Percentiles rank a stretch among this genome's conserved stretches.
phyloP scores from a whole-genome alignment of 2,329 filamentous ascomycete species.

The Beauveria australis region DNA sequence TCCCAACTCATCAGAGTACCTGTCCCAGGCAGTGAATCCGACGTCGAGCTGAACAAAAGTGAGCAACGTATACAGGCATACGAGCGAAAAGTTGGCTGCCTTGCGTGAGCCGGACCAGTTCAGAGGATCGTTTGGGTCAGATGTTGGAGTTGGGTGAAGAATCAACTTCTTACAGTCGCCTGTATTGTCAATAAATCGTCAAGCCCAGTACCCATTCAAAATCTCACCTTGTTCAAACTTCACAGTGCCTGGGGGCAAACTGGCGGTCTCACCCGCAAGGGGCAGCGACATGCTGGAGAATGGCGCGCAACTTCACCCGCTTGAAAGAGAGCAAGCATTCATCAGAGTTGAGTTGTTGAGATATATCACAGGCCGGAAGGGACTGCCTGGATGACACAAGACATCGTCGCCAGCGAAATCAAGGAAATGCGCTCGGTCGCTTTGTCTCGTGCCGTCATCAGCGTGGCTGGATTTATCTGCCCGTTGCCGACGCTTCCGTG shows the following conservation, averaged over 20 bases:
- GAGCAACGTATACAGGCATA: constrained; percentile 32
- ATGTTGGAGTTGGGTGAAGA: constrained; percentile 16
- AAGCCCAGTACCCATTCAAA: too few relatives aligned
- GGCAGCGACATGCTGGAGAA: not conserved
- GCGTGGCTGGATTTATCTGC: not conserved
- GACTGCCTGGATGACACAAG: too few relatives aligned
- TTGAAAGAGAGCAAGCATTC: not conserved
- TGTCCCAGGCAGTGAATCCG: constrained; percentile 10
- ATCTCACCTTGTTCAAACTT: constrained; percentile 1
- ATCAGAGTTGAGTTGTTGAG: not conserved
- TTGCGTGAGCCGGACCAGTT: constrained; percentile 45
- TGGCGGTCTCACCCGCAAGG: not conserved
- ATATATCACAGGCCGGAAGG: not conserved
- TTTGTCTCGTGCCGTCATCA: not conserved
- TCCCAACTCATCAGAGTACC: constrained; percentile 3
- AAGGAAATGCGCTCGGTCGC: not conserved
- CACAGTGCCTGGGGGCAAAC: constrained; percentile 4
- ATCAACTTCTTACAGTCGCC: constrained; percentile 11
- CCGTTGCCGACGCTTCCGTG: not conserved
- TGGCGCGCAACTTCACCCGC: not conserved
- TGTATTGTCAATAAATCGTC: not conserved
- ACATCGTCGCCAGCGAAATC: too few relatives aligned
- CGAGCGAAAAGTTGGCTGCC: constrained; percentile 20
- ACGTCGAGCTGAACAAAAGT: constrained; percentile 10
- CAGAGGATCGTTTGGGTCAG: constrained; percentile 46